These are phyloP conservation scores for Anthoceros angustus DNA, from an alignment of 225 moss, liverwort and hornwort genomes.

Conservation along the genomic window DNA sequence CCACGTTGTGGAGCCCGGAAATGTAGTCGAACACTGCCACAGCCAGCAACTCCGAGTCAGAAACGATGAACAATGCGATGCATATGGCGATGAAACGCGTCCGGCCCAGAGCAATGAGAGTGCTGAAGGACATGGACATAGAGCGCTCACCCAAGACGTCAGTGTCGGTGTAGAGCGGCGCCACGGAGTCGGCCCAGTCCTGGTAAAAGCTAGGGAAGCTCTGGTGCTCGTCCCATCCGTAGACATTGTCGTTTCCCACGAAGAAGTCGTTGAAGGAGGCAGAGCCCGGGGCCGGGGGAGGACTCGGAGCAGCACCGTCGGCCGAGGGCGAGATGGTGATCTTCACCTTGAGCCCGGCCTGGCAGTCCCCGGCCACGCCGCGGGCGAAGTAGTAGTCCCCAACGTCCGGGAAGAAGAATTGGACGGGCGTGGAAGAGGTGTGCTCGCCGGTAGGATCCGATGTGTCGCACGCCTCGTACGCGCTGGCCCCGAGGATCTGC, in stretches of 20 bases:
- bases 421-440: not conserved
- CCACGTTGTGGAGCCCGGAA: not conserved
- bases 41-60: not conserved
- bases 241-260: not conserved
- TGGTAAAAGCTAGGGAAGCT: not conserved
- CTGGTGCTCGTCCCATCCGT: not conserved
- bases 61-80: too few relatives aligned
- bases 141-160: not conserved
- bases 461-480: not conserved
- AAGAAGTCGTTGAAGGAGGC: not conserved
- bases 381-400: not conserved
- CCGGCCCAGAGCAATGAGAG: too few relatives aligned
- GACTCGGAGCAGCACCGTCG: not conserved
- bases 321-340: not conserved
- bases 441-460: not conserved
- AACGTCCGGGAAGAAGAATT: not conserved
- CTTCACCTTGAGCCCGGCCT: not conserved
- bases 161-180: not conserved
- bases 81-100: too few relatives aligned
- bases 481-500: not conserved
- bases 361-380: not conserved
- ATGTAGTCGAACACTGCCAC: not conserved
- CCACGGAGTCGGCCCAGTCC: not conserved
- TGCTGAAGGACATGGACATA: not conserved
- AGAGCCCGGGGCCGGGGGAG: too few relatives aligned